phyloP scores from a whole-genome alignment of 768 basidiomycete genomes.

The Panaeolus cyanescens region DNA sequence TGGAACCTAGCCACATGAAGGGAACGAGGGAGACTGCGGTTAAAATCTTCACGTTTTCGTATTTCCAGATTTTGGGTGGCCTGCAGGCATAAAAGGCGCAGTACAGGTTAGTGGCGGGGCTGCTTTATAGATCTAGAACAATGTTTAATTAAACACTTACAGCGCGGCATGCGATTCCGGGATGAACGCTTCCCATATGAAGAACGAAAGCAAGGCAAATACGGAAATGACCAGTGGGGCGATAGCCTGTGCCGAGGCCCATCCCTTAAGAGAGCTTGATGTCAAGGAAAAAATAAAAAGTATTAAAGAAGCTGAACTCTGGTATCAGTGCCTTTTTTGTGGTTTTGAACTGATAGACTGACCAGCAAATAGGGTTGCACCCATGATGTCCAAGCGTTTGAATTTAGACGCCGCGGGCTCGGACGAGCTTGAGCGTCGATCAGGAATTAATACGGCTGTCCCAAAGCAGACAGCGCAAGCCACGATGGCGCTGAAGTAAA shows the following conservation, averaged over 20 bases:
- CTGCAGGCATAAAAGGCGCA: slow-evolving; percentile 24
- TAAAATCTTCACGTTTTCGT: slow-evolving; percentile 41
- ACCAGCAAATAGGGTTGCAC: slow-evolving; percentile 40
- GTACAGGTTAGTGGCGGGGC: no score
- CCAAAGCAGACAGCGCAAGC: slow-evolving; percentile 30
- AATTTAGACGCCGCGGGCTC: slow-evolving; percentile 14
- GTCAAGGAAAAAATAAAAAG: slow-evolving; percentile 45
- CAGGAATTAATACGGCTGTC: slow-evolving; percentile 36
- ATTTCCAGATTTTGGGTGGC: slow-evolving; percentile 45
- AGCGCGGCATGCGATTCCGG: slow-evolving; percentile 42
- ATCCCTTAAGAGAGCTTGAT: slow-evolving; percentile 50
- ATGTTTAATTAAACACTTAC: no score
- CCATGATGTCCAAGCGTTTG: slow-evolving; percentile 37
- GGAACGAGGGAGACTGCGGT: slow-evolving; percentile 37
- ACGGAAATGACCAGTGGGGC: slow-evolving; percentile 48
- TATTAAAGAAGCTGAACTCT: slow-evolving; percentile 30
- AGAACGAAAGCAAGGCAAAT: slow-evolving; percentile 41
- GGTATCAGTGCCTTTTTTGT: background rate
- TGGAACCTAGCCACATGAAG: slow-evolving; percentile 36
- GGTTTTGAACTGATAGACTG: background rate
- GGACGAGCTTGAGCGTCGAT: slow-evolving; percentile 5
- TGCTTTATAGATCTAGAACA: background rate
- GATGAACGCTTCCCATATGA: slow-evolving; percentile 49
- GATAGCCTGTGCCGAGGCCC: slow-evolving; percentile 46
- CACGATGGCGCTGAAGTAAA: slow-evolving; percentile 47